Evolutionary conservation across 768 basidiomycete genomes (phyloP), one percentile per base, ranked within the genome.

Genomic region (Lyophyllum semitale): DNA sequence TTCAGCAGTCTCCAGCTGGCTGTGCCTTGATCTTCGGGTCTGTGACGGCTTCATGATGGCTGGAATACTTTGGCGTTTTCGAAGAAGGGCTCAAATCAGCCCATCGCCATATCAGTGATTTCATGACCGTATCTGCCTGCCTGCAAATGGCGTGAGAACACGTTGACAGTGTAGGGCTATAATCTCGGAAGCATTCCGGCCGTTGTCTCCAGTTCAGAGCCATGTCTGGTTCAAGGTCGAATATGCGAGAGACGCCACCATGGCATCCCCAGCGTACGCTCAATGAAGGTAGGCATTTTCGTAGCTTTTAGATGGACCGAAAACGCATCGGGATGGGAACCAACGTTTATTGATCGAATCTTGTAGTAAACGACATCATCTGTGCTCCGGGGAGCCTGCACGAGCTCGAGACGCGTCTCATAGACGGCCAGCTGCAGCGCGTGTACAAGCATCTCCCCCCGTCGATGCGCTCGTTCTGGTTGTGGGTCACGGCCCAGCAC

Each of bases 361-460:
- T 18, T 38, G 25, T 55, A 76, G 76, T 58, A 38, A 62, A 74
- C 23, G 70, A 67, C 12, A 71, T 77, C 43, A 64, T 80, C 8
- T 67, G 67, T 33, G 74, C 68, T 18, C 75, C 76, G 13, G 77
- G 76, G 43, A 71, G 63, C 30, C 58, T 71, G 3, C 75, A 73
- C 50, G 82, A 82, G 58, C 55, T 73, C 29, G 77, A 83, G 64
- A 72, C 69, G 4, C 64, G 66, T 22, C 54, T 77, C 12, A 68
- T 85, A 43, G 73, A 81, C 51, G 80, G 79, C 2, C 68, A 71
- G 8, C 55, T 79, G 13, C 71, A 77, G 48, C 74, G 77, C 13
- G 78, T 79, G 4, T 86, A 82, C 69, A 83, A 83, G 67, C 75
- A 80, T 49, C 65, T 80, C 11, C 81, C 71, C 71, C 77, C 78